These are phyloP conservation scores for Heritiera littoralis DNA, from an alignment of 345 rosid genomes.

Conservation along the genomic window DNA sequence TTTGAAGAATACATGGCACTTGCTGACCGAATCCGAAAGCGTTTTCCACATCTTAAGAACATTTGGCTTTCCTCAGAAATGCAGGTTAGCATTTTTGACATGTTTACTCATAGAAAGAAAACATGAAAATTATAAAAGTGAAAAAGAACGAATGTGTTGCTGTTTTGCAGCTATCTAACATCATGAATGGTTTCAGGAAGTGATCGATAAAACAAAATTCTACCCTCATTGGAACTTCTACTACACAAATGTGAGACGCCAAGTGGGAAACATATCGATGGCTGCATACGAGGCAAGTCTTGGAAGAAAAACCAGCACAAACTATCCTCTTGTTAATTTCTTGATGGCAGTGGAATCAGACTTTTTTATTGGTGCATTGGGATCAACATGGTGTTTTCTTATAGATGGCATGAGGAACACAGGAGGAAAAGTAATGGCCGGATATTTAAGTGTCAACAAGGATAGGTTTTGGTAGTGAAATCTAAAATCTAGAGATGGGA, in stretches of 20 bases:
- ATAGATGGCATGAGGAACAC: conserved; percentile 97
- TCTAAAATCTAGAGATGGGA: background rate
- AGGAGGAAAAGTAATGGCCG: conserved; percentile 93
- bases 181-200: conserved; percentile 42
- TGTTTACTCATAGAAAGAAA: background rate
- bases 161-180: background rate
- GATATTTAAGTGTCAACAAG: conserved; percentile 89
- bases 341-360: conserved; percentile 88
- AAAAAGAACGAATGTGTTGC: background rate
- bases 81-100: conserved; percentile 49
- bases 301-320: conserved; percentile 88
- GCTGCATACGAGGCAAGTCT: conserved; percentile 83
- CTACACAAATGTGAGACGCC: conserved; percentile 78
- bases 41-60: conserved; percentile 67
- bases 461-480: conserved; percentile 83
- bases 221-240: conserved; percentile 67
- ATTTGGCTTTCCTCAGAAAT: conserved; percentile 96
- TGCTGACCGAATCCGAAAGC: conserved; percentile 56
- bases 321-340: conserved; percentile 93
- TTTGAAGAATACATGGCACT: conserved; percentile 71
- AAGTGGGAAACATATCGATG: conserved; percentile 79
- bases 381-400: conserved; percentile 96
- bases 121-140: background rate
- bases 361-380: conserved; percentile 88
- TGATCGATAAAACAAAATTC: conserved; percentile 54